phyloP scores from a whole-genome alignment of 306 rosid species.

The Rubus parviflorus region DNA sequence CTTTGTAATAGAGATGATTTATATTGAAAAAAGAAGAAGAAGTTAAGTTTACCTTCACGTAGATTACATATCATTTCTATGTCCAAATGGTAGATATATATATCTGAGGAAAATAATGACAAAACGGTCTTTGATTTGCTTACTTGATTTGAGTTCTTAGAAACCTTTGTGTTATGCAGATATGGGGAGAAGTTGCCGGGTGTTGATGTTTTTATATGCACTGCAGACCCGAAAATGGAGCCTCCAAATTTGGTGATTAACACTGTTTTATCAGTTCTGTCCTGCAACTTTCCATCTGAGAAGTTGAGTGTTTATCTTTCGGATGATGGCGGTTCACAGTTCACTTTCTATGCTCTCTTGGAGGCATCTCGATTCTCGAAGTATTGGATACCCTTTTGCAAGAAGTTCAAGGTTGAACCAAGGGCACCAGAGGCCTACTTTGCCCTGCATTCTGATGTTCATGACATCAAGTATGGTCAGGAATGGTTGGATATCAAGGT shows the following conservation, averaged over 20 bases:
- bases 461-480: not conserved
- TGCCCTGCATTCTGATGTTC: conserved; percentile 20
- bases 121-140: not conserved
- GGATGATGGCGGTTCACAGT: conserved; percentile 66
- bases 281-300: conserved; percentile 54
- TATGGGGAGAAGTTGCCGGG: conserved; percentile 44
- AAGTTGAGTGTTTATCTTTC: conserved; percentile 63
- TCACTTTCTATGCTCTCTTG: conserved; percentile 63
- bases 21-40: not conserved
- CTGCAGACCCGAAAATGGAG: conserved; percentile 67
- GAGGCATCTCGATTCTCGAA: conserved; percentile 57
- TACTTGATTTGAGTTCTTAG: not conserved
- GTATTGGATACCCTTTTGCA: conserved; percentile 69
- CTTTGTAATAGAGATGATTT: not conserved
- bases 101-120: too few relatives aligned
- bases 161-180: conserved; percentile 28
- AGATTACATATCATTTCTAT: not conserved
- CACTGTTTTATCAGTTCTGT: conserved; percentile 58
- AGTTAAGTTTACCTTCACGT: not conserved
- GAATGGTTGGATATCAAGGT: conserved; percentile 25
- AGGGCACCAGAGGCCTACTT: conserved; percentile 62
- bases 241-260: conserved; percentile 69
- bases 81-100: not conserved
- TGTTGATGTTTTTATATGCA: conserved; percentile 69
- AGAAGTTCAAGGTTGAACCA: conserved; percentile 49